Conservation (phyloP, 345 rosid genomes). For the Brassica carinata region DNA sequence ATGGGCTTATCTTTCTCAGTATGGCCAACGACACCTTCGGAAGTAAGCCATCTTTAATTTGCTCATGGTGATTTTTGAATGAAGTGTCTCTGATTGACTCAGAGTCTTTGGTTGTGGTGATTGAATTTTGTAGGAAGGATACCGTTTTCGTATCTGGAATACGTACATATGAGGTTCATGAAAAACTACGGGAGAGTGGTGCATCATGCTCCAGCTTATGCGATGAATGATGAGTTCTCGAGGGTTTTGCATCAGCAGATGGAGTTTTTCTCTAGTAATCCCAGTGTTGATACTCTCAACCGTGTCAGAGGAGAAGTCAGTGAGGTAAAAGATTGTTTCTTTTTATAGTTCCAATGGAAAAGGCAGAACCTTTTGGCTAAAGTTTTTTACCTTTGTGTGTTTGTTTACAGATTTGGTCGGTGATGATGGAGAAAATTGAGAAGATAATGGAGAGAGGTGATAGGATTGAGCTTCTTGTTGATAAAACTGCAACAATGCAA, state of each 20-base stretch:
- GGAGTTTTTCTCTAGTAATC: slow-evolving; percentile 80
- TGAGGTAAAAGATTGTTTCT: slow-evolving; percentile 55
- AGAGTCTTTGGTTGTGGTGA: slow-evolving; percentile 10
- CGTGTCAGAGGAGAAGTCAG: slow-evolving; percentile 92
- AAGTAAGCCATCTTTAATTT: slow-evolving; percentile 45
- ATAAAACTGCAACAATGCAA: too few species aligned
- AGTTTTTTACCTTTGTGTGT: too few species aligned
- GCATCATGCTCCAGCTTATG: slow-evolving; percentile 87
- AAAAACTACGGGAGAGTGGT: slow-evolving; percentile 91
- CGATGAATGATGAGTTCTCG: slow-evolving; percentile 97
- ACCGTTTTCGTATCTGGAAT: slow-evolving; percentile 97
- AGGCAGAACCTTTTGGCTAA: background rate
- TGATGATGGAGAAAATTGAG: too few species aligned
- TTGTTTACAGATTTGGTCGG: too few species aligned
- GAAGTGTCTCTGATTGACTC: background rate
- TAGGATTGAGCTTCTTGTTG: too few species aligned
- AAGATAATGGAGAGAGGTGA: too few species aligned
- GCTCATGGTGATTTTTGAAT: background rate
- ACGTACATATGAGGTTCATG: slow-evolving; percentile 95
- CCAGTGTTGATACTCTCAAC: slow-evolving; percentile 82
- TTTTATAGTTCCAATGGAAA: slow-evolving; percentile 7
- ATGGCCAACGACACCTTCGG: slow-evolving; percentile 97
- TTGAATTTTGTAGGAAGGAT: slow-evolving; percentile 65
- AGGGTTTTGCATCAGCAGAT: slow-evolving; percentile 52
- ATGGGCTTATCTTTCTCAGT: slow-evolving; percentile 85